phyloP scores from a whole-genome alignment of 2,329 filamentous ascomycete species.

The Venturia carpophila region DNA sequence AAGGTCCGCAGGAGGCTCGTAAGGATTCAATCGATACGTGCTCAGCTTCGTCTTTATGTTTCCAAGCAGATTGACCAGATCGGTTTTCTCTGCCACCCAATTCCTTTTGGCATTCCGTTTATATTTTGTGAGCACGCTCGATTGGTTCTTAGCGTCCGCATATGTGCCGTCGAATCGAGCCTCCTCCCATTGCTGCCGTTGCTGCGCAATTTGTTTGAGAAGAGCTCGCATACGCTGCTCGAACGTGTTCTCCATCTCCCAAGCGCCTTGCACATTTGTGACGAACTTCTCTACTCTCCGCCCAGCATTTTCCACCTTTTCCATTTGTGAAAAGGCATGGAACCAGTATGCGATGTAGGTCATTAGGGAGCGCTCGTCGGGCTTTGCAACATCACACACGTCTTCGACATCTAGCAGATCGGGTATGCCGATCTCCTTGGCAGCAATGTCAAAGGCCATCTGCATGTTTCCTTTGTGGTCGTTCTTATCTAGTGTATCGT shows the following conservation, averaged over 20 bases:
- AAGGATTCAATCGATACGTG: constrained; percentile 84
- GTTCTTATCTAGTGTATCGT: constrained; percentile 84
- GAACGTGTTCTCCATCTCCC: constrained; percentile 98
- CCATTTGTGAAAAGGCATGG: constrained; percentile 98
- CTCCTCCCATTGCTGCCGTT: constrained; percentile 68
- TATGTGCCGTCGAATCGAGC: constrained; percentile 88
- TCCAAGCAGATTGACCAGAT: constrained; percentile 82
- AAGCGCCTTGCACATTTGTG: constrained; percentile 96
- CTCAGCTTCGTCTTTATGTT: constrained; percentile 99
- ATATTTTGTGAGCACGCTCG: constrained; percentile 73
- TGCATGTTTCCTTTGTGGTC: constrained; percentile 98
- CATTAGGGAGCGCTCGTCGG: constrained; percentile 95
- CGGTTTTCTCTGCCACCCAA: constrained; percentile 97
- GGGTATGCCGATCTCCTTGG: constrained; percentile 93
- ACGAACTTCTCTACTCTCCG: constrained; percentile 97
- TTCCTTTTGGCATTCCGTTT: constrained; percentile 84
- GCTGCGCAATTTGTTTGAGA: constrained; percentile 63
- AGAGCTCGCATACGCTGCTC: constrained; percentile 84
- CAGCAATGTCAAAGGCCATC: constrained; percentile 90
- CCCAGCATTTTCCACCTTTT: constrained; percentile 95
- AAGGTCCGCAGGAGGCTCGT: constrained; percentile 79
- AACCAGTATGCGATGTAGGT: constrained; percentile 99
- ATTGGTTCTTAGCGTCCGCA: constrained; percentile 81
- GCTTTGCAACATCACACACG: constrained; percentile 91
- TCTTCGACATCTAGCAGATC: constrained; percentile 95